Base-by-base conservation (phyloP, 2,329 filamentous ascomycete genomes). In the Apiospora koreana region DNA sequence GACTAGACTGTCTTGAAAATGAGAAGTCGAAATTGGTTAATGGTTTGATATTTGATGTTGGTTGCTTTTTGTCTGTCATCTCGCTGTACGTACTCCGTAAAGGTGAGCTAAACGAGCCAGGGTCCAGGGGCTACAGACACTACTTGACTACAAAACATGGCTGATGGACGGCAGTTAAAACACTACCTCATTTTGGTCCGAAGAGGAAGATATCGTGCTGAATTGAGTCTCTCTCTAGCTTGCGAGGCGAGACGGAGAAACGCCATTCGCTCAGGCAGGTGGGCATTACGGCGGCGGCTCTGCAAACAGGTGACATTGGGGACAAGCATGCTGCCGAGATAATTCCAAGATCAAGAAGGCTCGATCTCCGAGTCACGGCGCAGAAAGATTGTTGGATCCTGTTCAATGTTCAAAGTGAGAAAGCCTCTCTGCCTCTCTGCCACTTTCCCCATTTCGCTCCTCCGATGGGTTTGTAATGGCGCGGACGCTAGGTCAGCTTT, bases 81-180 rank as follows among this genome's bases (percentile, higher is more conserved):
- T 62, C 54, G 54, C 54, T 38, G 54, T 35, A 58, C 35, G 54
- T 35, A 58, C 35, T 35, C 35, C 35, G 35, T 35, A 25, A 25
- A 62, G 54, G 54, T 62, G 54, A 62, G 54, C 21, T n/a, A 62
- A 38, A 38, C 23, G 54, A 62, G 54, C 54, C 54, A 62, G 54
- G 54, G 54, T n/a, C 31, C 54, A 62, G 31, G 54, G 54, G 31
- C 8, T 58, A 58, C 54, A n/a, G n/a, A n/a, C n/a, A n/a, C n/a
- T n/a, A n/a, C n/a, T n/a, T n/a, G n/a, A n/a, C n/a, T n/a, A 58
- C 6, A 28, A 31, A 14, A 58, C 28, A 58, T 18, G n/a, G 7
- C 54, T 31, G 16, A 38, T 38, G 31, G 28, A 38, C 31, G 54
- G 54, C 31, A 62, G 54, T 62, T 31, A 62, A 62, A 62, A 18